A percentile compares a stretch with the other conserved stretches of the same genome.
Conservation (phyloP, 768 basidiomycete genomes). For the Kwoniella pini region DNA sequence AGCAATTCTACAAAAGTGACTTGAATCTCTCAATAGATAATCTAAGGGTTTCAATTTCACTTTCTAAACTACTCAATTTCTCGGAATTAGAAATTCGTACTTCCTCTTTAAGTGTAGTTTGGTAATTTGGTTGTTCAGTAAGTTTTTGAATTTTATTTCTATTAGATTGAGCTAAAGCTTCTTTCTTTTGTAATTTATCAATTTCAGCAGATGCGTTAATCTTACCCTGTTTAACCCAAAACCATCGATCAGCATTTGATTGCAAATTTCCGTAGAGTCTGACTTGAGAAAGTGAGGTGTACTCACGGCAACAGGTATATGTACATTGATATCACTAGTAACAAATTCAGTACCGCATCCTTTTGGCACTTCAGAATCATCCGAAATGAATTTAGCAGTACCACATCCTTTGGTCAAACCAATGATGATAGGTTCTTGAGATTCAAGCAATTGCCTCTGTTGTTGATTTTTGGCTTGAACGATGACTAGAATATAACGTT, state of each 20-base stretch:
- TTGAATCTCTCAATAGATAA: slow-evolving; percentile 73
- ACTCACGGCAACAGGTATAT: slow-evolving; percentile 80
- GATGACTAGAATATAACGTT: slow-evolving; percentile 63
- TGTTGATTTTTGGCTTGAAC: slow-evolving; percentile 67
- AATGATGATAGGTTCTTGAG: slow-evolving; percentile 72
- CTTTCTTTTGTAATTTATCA: slow-evolving; percentile 85
- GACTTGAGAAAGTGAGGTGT: neutral
- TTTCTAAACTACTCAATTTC: slow-evolving; percentile 77
- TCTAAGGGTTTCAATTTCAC: slow-evolving; percentile 73
- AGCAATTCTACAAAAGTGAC: slow-evolving; percentile 26
- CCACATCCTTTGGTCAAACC: slow-evolving; percentile 87
- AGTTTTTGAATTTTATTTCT: slow-evolving; percentile 75
- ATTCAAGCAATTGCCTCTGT: slow-evolving; percentile 68
- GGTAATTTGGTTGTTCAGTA: slow-evolving; percentile 73
- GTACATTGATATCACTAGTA: slow-evolving; percentile 70
- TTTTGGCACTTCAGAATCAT: slow-evolving; percentile 69
- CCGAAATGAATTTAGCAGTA: slow-evolving; percentile 67
- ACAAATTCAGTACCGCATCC: slow-evolving; percentile 86
- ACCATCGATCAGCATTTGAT: neutral
- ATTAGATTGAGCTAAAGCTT: slow-evolving; percentile 68
- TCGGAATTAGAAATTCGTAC: slow-evolving; percentile 75
- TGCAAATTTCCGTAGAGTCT: neutral
- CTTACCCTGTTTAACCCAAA: slow-evolving; percentile 65
- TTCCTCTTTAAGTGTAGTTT: slow-evolving; percentile 72
- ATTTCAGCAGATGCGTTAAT: slow-evolving; percentile 88